A percentile compares a stretch with the other conserved stretches of the same genome.
phyloP scores from a whole-genome alignment of 2,329 filamentous ascomycete genomes.

The Fusarium scirpi region DNA sequence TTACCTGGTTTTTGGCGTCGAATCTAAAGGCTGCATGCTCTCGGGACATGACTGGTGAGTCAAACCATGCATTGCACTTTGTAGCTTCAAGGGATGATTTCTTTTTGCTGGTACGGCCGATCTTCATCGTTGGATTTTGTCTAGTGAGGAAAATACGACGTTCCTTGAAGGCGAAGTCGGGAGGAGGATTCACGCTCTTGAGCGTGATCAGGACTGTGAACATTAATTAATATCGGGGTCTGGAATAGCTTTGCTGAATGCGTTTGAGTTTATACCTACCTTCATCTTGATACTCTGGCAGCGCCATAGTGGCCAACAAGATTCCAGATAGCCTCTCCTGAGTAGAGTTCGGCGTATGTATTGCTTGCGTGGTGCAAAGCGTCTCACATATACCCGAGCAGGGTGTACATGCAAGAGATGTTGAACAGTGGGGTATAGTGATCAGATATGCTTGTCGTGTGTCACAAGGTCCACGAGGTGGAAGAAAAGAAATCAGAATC shows the following conservation, averaged over 20 bases:
- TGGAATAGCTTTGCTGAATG: not conserved
- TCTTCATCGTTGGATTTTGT: conserved; percentile 46
- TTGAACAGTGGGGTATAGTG: conserved; percentile 22
- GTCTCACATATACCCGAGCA: conserved; percentile 33
- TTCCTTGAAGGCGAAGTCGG: conserved; percentile 40
- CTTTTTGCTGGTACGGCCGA: conserved; percentile 61
- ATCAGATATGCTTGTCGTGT: conserved; percentile 4
- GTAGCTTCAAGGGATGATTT: conserved; percentile 50
- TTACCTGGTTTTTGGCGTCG: conserved; percentile 59
- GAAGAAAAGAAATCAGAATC: not conserved
- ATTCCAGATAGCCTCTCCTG: not conserved
- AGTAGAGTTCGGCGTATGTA: not conserved
- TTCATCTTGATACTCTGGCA: conserved; percentile 45
- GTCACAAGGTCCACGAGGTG: not conserved
- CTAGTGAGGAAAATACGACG: conserved; percentile 51
- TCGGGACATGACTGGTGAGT: conserved; percentile 78
- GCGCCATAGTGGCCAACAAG: conserved; percentile 33
- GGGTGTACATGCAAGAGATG: conserved; percentile 19
- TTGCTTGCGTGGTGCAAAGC: conserved; percentile 8
- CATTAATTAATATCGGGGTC: conserved; percentile 24
- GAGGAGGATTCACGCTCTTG: conserved; percentile 39
- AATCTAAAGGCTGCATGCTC: conserved; percentile 69
- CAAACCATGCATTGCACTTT: conserved; percentile 73
- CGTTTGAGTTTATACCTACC: conserved; percentile 28
- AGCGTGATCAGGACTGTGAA: conserved; percentile 50